phyloP scores from a whole-genome alignment of 2,329 filamentous ascomycete species.

The Pleurostoma richardsiae region DNA sequence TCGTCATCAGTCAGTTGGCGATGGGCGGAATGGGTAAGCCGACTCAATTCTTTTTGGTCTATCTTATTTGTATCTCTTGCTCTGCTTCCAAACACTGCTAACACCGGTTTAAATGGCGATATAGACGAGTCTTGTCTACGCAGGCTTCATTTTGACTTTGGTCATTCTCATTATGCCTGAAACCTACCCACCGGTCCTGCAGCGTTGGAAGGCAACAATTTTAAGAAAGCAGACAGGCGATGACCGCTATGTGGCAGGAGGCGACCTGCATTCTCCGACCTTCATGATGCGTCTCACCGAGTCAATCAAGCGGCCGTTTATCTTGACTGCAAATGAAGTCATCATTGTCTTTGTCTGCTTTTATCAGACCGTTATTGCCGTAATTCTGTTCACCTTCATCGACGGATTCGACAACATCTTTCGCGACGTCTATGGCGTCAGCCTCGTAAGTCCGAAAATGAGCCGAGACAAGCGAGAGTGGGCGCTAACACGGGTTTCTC shows the following conservation, averaged over 20 bases:
- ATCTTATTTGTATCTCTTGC: conserved; percentile 22
- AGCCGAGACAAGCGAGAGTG: conserved; percentile 31
- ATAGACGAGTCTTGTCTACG: not conserved
- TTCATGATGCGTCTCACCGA: conserved; percentile 23
- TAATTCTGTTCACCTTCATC: conserved; percentile 38
- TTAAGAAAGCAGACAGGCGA: conserved; percentile 35
- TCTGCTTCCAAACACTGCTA: no score
- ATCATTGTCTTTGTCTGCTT: conserved; percentile 40
- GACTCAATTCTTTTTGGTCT: conserved; percentile 43
- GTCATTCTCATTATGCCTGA: conserved; percentile 47
- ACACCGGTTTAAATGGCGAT: no score
- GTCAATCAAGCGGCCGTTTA: conserved; percentile 33
- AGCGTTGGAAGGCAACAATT: conserved; percentile 36
- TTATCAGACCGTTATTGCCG: conserved; percentile 41
- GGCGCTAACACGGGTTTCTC: no score
- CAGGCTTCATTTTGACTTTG: conserved; percentile 26
- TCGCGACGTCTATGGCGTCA: conserved; percentile 33
- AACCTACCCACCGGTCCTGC: conserved; percentile 40
- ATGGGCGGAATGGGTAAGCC: conserved; percentile 38
- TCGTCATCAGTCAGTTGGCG: conserved; percentile 37
- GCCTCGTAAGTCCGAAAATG: conserved; percentile 37
- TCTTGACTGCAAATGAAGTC: conserved; percentile 35
- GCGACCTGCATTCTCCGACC: conserved; percentile 34
- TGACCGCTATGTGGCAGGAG: conserved; percentile 36
- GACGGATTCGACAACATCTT: conserved; percentile 49